Conservation (phyloP, 2,329 filamentous ascomycete species). For the Venturia aucupariae region DNA sequence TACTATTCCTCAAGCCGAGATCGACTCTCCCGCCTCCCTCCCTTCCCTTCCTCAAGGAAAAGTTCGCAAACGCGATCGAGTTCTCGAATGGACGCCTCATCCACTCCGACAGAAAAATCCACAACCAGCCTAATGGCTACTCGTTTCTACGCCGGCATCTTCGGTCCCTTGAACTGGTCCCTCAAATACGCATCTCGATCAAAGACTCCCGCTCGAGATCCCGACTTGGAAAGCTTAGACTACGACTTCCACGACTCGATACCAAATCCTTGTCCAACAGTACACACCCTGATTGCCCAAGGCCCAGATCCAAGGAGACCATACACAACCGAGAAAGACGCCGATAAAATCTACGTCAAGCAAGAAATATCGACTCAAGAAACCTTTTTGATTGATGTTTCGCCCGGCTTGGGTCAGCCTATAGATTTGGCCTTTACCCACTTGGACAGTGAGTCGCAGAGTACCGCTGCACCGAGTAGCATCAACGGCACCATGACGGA, state of each 20-base stretch:
- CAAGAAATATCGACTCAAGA: not conserved
- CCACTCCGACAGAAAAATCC: not conserved
- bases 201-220: not conserved
- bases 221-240: not conserved
- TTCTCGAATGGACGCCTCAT: too few species aligned
- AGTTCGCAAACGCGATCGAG: not conserved
- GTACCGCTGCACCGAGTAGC: not conserved
- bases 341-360: not conserved
- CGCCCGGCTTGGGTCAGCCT: not conserved
- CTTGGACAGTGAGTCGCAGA: not conserved
- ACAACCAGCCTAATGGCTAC: not conserved
- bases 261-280: not conserved
- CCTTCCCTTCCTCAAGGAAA: not conserved
- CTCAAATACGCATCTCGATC: not conserved
- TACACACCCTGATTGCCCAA: not conserved
- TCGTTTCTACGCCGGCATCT: not conserved
- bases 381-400: not conserved
- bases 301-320: not conserved
- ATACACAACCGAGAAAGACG: not conserved
- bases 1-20: not conserved
- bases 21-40: not conserved
- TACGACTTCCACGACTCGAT: conserved; percentile 1
- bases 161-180: not conserved
- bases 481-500: not conserved
- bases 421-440: not conserved